Evolutionary conservation across 345 rosid genomes (phyloP), one percentile per base, ranked within the genome.

Genomic region (Carallia pectinifolia): DNA sequence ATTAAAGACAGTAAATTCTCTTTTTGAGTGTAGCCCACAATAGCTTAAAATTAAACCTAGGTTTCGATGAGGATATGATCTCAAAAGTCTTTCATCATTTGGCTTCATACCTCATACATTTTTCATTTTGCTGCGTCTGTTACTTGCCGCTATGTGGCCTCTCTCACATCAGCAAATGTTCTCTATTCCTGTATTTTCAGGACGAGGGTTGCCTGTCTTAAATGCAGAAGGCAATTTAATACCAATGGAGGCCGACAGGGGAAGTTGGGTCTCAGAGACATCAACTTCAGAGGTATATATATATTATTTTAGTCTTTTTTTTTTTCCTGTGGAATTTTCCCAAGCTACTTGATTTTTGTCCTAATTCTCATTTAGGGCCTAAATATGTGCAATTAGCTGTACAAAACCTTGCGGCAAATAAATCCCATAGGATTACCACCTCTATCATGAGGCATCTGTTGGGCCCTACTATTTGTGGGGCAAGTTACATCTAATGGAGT

Each of bases 181-280:
- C 38, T 39, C 60, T 40, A n/a, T 62, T 74, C 38, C 31, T 55
- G 64, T 34, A 39, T 60, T 54, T 69, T 64, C 70, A 94, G 98
- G 89, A 59, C 80, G 88, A 81, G 96, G 92, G 61, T 81, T 92
- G 78, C 99, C 97, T 62, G 77, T 92, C 63, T 80, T 95, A 66
- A 92, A 92, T 67, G 99, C 92, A 78, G 96, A 92, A 71, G 97
- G 96, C 66, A 85, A 77, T 75, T 68, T 90, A 82, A 83, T 89
- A 44, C 69, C 86, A 2, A 5, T 66, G 15, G 92, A 89, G 47
- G 81, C 83, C 65, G 85, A 83, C 63, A 86, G 77, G 81, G 95
- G 89, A 66, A 82, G 66, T 73, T 86, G 86, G 90, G 72, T 70
- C 6, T 71, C 81, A 6, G 90, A 90, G 73, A 71, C 83, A 40